Evolutionary conservation across 2,329 filamentous ascomycete genomes (phyloP), one percentile per base, ranked within the genome.

Genomic region (Grosmannia huntii): DNA sequence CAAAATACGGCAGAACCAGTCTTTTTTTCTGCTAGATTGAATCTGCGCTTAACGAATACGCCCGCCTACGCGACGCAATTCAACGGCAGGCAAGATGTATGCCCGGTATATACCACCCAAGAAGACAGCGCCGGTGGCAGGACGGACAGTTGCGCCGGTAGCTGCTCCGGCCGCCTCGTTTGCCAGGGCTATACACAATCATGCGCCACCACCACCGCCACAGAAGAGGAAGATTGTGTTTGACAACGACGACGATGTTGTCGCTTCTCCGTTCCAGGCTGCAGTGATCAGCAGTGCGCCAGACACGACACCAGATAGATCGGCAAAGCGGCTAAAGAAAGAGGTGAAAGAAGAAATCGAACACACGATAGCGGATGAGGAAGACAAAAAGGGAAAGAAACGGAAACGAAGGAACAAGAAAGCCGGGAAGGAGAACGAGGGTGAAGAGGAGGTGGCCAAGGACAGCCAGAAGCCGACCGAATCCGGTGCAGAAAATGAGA

Each of bases 21-120:
- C 31, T 33, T 53, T 48, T 31, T 50, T 44, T 56, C 19, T 49
- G 19, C 54, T 23, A 9, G 7, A 3, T 46, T 4, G 28, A 7
- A 27, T 5, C 4, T 3, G 3, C 3, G n/a, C 7, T n/a, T 19
- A 16, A 19, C 11, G 2, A 7, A 6, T 41, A 41, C 14, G 5
- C 7, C 38, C 16, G 14, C 19, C 14, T 16, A 7, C 16, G 19
- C 11, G 4, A 46, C 53, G 21, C 48, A 25, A 27, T 50, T 27
- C 25, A 31, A n/a, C 41, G 41, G 19, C 21, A 10, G 21, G 21
- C 14, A 63, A 14, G 0, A 66, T 68, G 65, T 73, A 73, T 61
- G 68, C 67, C 19, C 66, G 71, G 63, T 73, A 72, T 57, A 65
- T 73, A 0, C 68, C 70, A 7, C 60, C 68, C 1, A 71, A 71